Conservation (phyloP, 768 basidiomycete species). For the Lepiota brunneoincarnata region DNA sequence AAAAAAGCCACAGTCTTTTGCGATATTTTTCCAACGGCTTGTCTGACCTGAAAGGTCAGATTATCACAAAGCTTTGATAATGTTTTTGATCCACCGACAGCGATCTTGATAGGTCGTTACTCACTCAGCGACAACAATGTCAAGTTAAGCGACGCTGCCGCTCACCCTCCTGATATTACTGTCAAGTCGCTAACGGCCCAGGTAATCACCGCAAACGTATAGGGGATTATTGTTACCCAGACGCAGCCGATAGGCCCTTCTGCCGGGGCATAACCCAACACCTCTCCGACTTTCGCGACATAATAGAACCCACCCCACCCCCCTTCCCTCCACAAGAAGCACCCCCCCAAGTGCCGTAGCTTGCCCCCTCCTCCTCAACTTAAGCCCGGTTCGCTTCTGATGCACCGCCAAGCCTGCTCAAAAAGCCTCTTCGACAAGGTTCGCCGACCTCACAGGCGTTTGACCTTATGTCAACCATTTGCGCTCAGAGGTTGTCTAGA, state of each 20-base stretch:
- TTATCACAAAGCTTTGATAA: neutral
- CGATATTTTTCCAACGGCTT: neutral
- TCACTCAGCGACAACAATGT: neutral
- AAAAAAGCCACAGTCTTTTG: neutral
- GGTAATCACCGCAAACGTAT: neutral
- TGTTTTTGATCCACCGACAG: neutral
- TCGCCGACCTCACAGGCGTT: too few relatives aligned
- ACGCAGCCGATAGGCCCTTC: too few relatives aligned
- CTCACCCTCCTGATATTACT: neutral
- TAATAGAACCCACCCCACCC: too few relatives aligned
- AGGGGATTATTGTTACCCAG: neutral
- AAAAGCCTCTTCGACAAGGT: too few relatives aligned
- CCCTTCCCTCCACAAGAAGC: too few relatives aligned
- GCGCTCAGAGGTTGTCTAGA: neutral
- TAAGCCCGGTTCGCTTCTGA: neutral
- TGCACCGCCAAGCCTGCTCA: neutral
- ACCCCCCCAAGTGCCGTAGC: neutral
- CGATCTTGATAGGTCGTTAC: neutral
- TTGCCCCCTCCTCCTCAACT: neutral
- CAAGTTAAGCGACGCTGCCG: conserved; percentile 2
- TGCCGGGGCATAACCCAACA: too few relatives aligned
- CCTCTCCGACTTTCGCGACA: too few relatives aligned
- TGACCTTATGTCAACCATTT: too few relatives aligned
- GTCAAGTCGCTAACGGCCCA: neutral
- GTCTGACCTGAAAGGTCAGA: neutral